Base-by-base conservation (phyloP, 441 rosid species). In the Corymbia citriodora region DNA sequence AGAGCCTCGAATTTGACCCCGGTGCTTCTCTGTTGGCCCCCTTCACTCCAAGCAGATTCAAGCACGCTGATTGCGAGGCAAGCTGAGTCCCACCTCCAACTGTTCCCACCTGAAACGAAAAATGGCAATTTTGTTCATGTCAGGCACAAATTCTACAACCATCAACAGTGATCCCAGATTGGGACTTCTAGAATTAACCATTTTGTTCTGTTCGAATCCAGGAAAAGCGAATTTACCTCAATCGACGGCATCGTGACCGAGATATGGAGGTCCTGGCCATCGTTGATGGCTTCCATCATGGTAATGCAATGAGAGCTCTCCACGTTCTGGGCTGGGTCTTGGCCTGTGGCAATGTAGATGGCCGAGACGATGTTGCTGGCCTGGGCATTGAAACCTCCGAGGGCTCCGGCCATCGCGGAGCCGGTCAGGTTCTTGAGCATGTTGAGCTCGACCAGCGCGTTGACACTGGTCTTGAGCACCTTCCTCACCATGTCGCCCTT, bases 231-330 rank as follows among this genome's bases (percentile, higher is more conserved):
- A 61, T 57, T 57, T 87, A 87, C 88, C 88, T 87, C 68, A 10
- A 87, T 87, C n/a, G 88, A 87, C 2, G 88, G 88, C 88, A 87
- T 87, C 10, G 83, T 88, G 55, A 88, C 86, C 7, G 89, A 88
- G 40, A 88, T 49, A 68, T 88, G 89, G 82, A 88, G 89, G 82
- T 88, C 89, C 89, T 65, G 68, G 45, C 89, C 89, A 8, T 88
- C 89, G n/a, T 88, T 88, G 18, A 88, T 59, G 9, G 89, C 89
- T 70, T 88, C 89, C 89, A 88, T 88, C 89, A 88, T 88, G 57
- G 89, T 88, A 14, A 88, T 88, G 59, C 89, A 88, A n/a, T 88
- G 89, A 68, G 89, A 88, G 57, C 88, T 87, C 70, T 87, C 68
- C 31, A 79, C 85, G 48, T 79, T 79, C 85, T 79, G 85, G 85